Evolutionary conservation across 495 filamentous ascomycete species (phyloP).

Genomic region (Neurospora sp.): DNA sequence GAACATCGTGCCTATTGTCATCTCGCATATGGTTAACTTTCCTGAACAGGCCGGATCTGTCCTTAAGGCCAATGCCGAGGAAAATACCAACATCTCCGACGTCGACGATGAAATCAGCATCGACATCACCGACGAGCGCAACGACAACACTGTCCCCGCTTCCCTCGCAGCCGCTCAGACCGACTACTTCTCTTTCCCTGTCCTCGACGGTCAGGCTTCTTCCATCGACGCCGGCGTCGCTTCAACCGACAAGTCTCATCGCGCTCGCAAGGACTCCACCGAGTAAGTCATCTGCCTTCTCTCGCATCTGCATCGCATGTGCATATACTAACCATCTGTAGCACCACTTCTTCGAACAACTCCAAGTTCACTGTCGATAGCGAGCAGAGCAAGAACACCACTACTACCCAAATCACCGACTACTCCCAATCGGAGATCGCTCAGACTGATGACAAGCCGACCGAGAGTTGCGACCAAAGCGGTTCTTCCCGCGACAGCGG

Average conservation of each 20-base stretch:
- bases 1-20: accelerated
- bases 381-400: background rate
- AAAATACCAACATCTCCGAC: background rate
- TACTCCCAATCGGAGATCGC: background rate
- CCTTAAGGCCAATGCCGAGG: background rate
- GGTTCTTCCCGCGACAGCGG: background rate
- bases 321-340: background rate
- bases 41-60: background rate
- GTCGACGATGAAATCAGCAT: background rate
- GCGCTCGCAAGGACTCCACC: background rate
- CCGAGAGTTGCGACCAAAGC: background rate
- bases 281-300: background rate
- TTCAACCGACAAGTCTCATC: background rate
- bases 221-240: background rate
- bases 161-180: accelerated
- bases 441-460: background rate
- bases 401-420: background rate
- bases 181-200: background rate
- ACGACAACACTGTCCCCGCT: background rate
- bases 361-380: background rate
- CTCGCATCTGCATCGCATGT: background rate
- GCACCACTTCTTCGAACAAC: background rate
- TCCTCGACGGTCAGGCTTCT: background rate
- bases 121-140: background rate
- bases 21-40: background rate